A percentile compares a stretch with the other conserved stretches of the same genome.
Conservation (phyloP, 1,284 basidiomycete genomes). For the Puccinia hordei region DNA sequence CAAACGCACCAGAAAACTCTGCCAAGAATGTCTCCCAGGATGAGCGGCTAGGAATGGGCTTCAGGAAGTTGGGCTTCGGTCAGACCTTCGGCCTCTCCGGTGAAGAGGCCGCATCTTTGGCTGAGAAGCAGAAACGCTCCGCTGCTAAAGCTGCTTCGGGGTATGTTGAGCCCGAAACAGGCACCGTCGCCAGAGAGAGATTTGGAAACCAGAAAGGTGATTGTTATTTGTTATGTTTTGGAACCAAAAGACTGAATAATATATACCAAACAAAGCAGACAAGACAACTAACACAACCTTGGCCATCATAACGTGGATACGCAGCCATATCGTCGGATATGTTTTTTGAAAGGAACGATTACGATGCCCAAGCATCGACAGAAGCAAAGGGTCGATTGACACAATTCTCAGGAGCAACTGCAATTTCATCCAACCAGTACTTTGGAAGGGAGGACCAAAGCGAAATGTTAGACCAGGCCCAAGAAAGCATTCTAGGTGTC, state of each 20-base stretch:
- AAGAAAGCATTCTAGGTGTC: constrained; percentile 60
- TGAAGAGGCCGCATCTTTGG: constrained; percentile 55
- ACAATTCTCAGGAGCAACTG: constrained; percentile 85
- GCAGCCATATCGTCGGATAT: constrained; percentile 90
- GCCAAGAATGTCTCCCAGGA: constrained; percentile 62
- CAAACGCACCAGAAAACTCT: constrained; percentile 58
- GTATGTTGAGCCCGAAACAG: constrained; percentile 61
- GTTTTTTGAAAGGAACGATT: constrained; percentile 88
- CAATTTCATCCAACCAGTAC: constrained; percentile 93
- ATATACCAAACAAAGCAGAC: background rate
- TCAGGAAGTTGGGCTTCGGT: constrained; percentile 84
- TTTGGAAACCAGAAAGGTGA: constrained; percentile 82
- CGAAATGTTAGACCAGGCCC: constrained; percentile 62
- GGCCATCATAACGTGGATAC: background rate
- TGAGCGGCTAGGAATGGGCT: constrained; percentile 74
- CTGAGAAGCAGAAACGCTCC: constrained; percentile 53
- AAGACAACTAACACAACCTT: background rate
- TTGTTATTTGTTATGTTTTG: background rate
- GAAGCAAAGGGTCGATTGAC: constrained; percentile 82
- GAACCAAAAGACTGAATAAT: background rate
- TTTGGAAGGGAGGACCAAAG: constrained; percentile 82
- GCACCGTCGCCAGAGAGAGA: constrained; percentile 80
- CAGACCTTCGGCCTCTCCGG: constrained; percentile 62
- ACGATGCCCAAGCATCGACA: constrained; percentile 72
- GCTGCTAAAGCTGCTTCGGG: constrained; percentile 54